Percentiles rank a stretch among this genome's conserved stretches.
These are phyloP conservation scores for Musa schizocarpa DNA, from an alignment of 176 grass and related monocot genomes.

Conservation along the genomic window DNA sequence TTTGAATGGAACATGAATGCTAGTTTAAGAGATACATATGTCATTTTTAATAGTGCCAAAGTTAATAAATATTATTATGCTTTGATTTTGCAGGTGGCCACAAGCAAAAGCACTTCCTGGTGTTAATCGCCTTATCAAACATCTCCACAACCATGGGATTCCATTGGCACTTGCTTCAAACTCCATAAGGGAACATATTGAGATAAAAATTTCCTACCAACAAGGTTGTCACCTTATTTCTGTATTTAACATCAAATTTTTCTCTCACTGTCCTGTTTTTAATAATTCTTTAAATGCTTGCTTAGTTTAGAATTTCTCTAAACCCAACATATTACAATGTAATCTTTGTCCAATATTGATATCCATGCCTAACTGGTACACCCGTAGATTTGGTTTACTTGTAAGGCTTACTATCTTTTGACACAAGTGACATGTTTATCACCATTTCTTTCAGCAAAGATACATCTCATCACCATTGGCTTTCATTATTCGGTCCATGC, in stretches of 20 bases:
- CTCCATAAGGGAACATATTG: conserved; percentile 61
- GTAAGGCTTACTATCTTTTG: too few species aligned
- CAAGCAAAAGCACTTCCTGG: conserved; percentile 56
- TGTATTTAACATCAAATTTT: neutral
- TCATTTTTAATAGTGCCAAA: neutral
- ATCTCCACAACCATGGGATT: conserved; percentile 58
- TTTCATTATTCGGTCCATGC: neutral
- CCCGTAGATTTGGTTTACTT: too few species aligned
- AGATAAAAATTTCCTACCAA: conserved; percentile 47
- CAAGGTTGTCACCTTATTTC: conserved; percentile 31
- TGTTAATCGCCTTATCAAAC: conserved; percentile 57
- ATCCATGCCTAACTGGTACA: too few species aligned
- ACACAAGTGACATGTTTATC: too few species aligned
- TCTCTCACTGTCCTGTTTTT: neutral
- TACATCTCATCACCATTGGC: neutral
- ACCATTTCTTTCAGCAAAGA: too few species aligned
- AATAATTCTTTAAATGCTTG: neutral
- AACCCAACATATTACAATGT: too few species aligned
- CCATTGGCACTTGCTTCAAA: conserved; percentile 83
- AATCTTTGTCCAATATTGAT: too few species aligned
- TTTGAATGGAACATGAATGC: neutral
- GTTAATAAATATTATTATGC: conserved; percentile 1
- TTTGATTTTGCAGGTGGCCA: conserved; percentile 44
- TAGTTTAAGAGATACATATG: neutral
- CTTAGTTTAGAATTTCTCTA: neutral